Base-by-base conservation (phyloP, 495 filamentous ascomycete species). In the Hypoxylon rickii region DNA sequence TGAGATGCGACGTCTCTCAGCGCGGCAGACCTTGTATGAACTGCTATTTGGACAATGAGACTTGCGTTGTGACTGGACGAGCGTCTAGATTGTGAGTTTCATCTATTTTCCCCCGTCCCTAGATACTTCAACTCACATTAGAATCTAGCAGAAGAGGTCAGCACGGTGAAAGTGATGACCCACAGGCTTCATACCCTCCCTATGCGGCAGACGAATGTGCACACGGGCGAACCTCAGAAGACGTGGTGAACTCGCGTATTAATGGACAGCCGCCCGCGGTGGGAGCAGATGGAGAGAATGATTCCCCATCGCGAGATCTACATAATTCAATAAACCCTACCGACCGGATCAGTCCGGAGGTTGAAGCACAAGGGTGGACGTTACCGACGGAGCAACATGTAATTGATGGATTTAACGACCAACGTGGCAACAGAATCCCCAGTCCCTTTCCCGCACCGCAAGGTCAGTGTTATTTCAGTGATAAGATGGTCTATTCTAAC, bases 1-100 rank as follows among this genome's bases (percentile, higher is more conserved):
- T 81, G 21, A 73, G 78, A 32, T 81, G 78, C 52, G 78, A 81
- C 46, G 76, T 77, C 7, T 75, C 74, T 1, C 75, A 78, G 20
- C 66, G 72, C 7, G 77, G 77, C 0, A 65, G 69, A 41, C 76
- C 78, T 7, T 81, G 76, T 58, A 78, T 78, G 55, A 77, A 78
- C 34, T 81, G 78, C 54, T 70, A 71, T 53, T 67, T 71, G 13
- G 69, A 71, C 46, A 67, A 54, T 20, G 67, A 71, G 33, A 57
- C 59, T 10, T 71, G 69, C 31, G 52, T 70, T 4, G 67, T 75
- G 52, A 51, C 76, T 67, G 64, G 75, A 68, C 45, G 74, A 69
- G 56, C 73, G 58, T 62, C 70, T 12, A 52, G 69, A 68, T 56
- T 79, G 78, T 68, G 57, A 70, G 46, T 51, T 16, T 44, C 17